These are phyloP conservation scores for Zymoseptoria passerinii DNA, from an alignment of 2,329 filamentous ascomycete species.

Conservation along the genomic window DNA sequence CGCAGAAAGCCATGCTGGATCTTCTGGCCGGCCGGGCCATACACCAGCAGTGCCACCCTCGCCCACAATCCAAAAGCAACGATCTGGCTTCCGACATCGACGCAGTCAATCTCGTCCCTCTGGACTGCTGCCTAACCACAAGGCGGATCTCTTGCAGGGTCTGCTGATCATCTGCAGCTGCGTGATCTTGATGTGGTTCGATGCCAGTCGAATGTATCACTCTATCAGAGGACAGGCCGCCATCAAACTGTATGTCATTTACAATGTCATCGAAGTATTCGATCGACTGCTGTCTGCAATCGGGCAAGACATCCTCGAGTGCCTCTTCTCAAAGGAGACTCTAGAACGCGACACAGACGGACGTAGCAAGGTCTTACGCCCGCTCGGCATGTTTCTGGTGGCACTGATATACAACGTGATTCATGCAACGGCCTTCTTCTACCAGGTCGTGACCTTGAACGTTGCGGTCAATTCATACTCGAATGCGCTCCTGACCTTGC, in stretches of 20 bases:
- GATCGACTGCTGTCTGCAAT: conserved; percentile 85
- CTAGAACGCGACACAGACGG: conserved; percentile 80
- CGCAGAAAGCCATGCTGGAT: conserved; percentile 4
- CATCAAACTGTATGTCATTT: conserved; percentile 98
- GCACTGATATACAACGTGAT: conserved; percentile 80
- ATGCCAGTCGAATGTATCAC: conserved; percentile 97
- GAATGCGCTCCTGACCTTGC: conserved; percentile 81
- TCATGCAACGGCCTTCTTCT: conserved; percentile 83
- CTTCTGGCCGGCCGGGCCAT: neutral
- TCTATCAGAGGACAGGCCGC: conserved; percentile 92
- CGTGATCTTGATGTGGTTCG: conserved; percentile 75
- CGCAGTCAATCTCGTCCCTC: conserved; percentile 80
- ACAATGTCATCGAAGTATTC: conserved; percentile 89
- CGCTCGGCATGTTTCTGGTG: conserved; percentile 83
- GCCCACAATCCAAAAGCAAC: conserved; percentile 6
- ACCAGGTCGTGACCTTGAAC: conserved; percentile 95
- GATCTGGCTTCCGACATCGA: conserved; percentile 49
- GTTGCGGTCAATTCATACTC: conserved; percentile 98
- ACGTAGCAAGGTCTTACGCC: conserved; percentile 80
- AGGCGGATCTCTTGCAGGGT: conserved; percentile 89
- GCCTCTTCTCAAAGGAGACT: conserved; percentile 86
- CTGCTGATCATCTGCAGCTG: conserved; percentile 81
- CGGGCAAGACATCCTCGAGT: conserved; percentile 93
- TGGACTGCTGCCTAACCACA: conserved; percentile 75
- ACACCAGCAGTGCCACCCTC: conserved; percentile 3